These are phyloP conservation scores for Cicer cuneatum DNA, from an alignment of 306 rosid genomes.

Conservation along the genomic window DNA sequence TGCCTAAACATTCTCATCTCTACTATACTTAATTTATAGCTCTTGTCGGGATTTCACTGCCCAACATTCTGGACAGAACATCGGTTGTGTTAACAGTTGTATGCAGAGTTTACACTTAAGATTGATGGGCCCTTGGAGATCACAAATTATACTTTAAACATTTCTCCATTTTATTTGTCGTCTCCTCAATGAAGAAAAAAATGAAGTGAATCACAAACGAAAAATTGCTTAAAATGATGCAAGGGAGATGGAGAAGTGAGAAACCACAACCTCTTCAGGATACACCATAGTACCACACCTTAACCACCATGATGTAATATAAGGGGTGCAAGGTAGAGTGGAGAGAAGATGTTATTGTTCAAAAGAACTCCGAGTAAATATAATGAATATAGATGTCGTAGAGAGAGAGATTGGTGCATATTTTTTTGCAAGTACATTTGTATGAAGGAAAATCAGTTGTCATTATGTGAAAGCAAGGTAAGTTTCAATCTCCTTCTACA, in stretches of 20 bases:
- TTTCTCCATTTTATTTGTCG: background rate
- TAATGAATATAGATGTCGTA: background rate
- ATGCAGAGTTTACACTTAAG: background rate
- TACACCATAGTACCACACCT: background rate
- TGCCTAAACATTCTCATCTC: slow-evolving; percentile 6
- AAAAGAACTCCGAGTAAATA: background rate
- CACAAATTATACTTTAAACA: background rate
- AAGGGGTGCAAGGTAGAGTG: background rate
- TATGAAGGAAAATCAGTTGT: background rate
- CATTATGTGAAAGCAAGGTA: slow-evolving; percentile 1
- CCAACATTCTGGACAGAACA: background rate
- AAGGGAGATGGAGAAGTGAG: slow-evolving; percentile 22
- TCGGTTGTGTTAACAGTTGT: background rate
- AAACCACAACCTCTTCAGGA: slow-evolving; percentile 1
- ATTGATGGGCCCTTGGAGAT: background rate
- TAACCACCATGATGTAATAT: background rate
- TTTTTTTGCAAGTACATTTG: slow-evolving; percentile 1
- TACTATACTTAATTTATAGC: background rate
- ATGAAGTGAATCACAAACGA: background rate
- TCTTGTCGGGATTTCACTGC: background rate
- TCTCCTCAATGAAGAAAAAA: slow-evolving; percentile 8
- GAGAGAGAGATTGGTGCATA: background rate
- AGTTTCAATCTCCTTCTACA: slow-evolving; percentile 25
- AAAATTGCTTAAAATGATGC: slow-evolving; percentile 10
- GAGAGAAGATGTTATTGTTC: background rate